Evolutionary conservation across 2,329 filamentous ascomycete species (phyloP).

Genomic region (Ophiostoma himal-ulmi): DNA sequence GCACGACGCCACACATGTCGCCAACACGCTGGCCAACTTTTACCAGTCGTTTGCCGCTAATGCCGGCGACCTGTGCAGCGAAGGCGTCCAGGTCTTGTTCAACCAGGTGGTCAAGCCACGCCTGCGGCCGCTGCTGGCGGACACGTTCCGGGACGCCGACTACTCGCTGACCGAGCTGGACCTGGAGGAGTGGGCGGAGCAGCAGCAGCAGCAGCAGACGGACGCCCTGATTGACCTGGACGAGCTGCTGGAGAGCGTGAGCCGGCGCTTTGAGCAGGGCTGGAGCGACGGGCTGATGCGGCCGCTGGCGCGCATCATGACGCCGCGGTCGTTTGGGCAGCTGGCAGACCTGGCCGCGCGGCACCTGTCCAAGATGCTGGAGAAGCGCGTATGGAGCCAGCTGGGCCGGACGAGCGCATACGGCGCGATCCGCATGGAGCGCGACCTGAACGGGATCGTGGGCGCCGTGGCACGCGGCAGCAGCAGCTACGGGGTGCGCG

Average conservation of each 20-base stretch:
- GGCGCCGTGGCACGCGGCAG: conserved; percentile 57
- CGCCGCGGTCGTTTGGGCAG: conserved; percentile 66
- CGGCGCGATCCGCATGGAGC: conserved; percentile 74
- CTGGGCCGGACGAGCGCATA: conserved; percentile 68
- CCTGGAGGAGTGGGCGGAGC: conserved; percentile 49
- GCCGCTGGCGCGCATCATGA: conserved; percentile 80
- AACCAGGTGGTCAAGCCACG: conserved; percentile 80
- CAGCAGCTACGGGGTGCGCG: conserved; percentile 71
- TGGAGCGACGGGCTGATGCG: conserved; percentile 76
- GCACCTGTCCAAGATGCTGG: conserved; percentile 71
- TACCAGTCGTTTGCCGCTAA: conserved; percentile 69
- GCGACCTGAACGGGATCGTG: conserved; percentile 74
- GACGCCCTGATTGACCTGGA: conserved; percentile 39
- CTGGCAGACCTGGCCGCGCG: conserved; percentile 60
- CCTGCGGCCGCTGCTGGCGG: conserved; percentile 74
- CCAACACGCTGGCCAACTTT: conserved; percentile 61
- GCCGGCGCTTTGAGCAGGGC: conserved; percentile 71
- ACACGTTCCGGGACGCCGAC: conserved; percentile 87
- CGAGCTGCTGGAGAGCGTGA: conserved; percentile 60
- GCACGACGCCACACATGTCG: conserved; percentile 65
- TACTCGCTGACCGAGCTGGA: conserved; percentile 66
- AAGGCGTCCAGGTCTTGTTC: conserved; percentile 81
- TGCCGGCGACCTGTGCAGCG: conserved; percentile 71
- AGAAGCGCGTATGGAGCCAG: conserved; percentile 73
- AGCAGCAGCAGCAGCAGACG: conserved; percentile 34